These are phyloP conservation scores for Aureobasidium sp. DNA, from an alignment of 2,329 filamentous ascomycete genomes.

Conservation along the genomic window DNA sequence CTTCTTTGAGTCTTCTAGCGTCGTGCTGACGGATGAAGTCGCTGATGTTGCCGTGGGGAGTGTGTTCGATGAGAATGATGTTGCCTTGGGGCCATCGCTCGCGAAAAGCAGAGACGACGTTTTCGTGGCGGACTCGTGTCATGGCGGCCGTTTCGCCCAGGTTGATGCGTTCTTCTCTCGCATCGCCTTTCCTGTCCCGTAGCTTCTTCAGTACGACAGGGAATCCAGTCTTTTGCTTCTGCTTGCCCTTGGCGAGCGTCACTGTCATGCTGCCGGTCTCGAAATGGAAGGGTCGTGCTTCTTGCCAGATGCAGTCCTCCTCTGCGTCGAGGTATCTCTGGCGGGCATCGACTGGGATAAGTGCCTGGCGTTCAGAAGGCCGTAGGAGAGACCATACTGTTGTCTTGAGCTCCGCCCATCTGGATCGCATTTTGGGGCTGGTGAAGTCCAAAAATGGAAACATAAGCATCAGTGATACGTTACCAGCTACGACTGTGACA, in stretches of 20 bases:
- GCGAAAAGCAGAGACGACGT: slow-evolving; percentile 7
- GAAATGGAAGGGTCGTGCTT: not conserved
- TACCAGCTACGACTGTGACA: not conserved
- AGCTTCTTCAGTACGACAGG: slow-evolving; percentile 2
- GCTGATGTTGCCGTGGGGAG: slow-evolving; percentile 2
- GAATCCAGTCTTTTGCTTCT: slow-evolving; percentile 4
- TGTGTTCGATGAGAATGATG: not conserved
- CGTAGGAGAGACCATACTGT: not conserved
- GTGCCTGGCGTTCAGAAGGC: not conserved
- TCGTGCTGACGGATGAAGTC: slow-evolving; percentile 5
- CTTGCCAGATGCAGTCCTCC: slow-evolving; percentile 4
- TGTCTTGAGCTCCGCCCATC: slow-evolving; percentile 1
- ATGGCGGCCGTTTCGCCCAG: slow-evolving; percentile 5
- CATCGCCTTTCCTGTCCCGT: slow-evolving; percentile 1
- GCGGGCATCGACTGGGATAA: not conserved
- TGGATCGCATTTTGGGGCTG: not conserved
- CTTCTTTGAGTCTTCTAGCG: not conserved
- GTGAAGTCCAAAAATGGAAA: not conserved
- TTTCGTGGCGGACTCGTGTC: slow-evolving; percentile 4
- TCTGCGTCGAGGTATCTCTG: slow-evolving; percentile 7
- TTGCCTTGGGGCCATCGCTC: slow-evolving; percentile 1
- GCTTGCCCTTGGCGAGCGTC: not conserved
- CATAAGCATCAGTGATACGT: not conserved
- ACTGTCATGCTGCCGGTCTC: slow-evolving; percentile 6
- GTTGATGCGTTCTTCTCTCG: not conserved